A percentile compares a stretch with the other conserved stretches of the same genome.
These are phyloP conservation scores for Apiotrichum mycotoxinovorans DNA, from an alignment of 1,284 basidiomycete genomes.

Conservation along the genomic window DNA sequence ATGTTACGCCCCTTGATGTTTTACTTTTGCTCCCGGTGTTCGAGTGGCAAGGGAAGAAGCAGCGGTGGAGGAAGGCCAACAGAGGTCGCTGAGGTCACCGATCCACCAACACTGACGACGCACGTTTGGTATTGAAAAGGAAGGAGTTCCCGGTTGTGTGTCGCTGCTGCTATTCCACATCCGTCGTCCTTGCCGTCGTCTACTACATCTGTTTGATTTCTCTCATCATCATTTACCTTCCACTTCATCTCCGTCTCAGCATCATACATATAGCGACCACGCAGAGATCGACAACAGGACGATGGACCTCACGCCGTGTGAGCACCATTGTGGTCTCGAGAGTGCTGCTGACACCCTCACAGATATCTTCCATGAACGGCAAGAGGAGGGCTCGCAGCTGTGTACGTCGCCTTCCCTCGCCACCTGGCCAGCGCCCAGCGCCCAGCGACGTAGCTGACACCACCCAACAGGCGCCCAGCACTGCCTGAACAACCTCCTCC, in stretches of 20 bases:
- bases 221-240: too few relatives aligned
- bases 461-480: conserved; percentile 53
- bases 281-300: neutral
- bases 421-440: conserved; percentile 1
- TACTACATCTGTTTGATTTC: too few relatives aligned
- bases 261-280: neutral
- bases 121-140: too few relatives aligned
- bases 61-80: too few relatives aligned
- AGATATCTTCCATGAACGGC: conserved; percentile 49
- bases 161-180: too few relatives aligned
- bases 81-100: too few relatives aligned
- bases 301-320: conserved; percentile 19
- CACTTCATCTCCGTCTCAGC: neutral
- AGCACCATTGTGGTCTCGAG: neutral
- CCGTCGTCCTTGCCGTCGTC: too few relatives aligned
- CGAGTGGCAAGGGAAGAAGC: too few relatives aligned
- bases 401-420: conserved; percentile 25
- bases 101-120: too few relatives aligned
- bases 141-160: too few relatives aligned
- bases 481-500: conserved; percentile 53
- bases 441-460: neutral
- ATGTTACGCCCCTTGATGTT: too few relatives aligned
- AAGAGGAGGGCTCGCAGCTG: conserved; percentile 50
- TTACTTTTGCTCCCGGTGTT: too few relatives aligned
- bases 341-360: neutral